phyloP scores from a whole-genome alignment of 129 eudicot genomes.

The Flaveria brownii region DNA sequence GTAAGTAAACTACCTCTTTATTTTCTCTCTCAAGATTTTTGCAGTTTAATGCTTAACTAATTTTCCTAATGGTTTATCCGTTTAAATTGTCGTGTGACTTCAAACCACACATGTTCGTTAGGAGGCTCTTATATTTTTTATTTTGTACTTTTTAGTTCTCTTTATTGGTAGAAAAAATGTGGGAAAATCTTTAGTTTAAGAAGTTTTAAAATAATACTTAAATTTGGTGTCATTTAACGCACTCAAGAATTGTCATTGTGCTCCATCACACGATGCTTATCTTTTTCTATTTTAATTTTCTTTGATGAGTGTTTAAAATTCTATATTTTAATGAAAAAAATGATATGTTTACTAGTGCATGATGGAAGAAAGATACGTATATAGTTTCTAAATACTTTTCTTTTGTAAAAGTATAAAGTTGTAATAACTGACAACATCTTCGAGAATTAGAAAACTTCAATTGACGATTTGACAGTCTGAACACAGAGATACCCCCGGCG shows the following conservation, averaged over 20 bases:
- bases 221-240: background rate
- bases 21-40: constrained; percentile 14
- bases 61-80: no score
- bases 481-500: no score
- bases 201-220: background rate
- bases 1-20: constrained; percentile 49
- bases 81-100: background rate
- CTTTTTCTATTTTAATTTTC: background rate
- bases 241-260: background rate
- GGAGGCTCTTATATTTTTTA: background rate
- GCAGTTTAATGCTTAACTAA: background rate
- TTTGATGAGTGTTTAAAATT: background rate
- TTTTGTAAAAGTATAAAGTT: background rate
- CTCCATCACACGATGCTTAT: background rate
- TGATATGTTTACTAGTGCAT: background rate
- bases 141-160: background rate
- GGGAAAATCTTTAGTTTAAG: background rate
- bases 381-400: background rate
- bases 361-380: background rate
- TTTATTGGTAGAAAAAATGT: background rate
- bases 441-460: background rate
- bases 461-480: background rate
- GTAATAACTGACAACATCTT: background rate
- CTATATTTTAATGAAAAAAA: background rate
- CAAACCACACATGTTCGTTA: background rate